Conservation (phyloP, 257 asterid genomes). For the Solanum tacnaense region DNA sequence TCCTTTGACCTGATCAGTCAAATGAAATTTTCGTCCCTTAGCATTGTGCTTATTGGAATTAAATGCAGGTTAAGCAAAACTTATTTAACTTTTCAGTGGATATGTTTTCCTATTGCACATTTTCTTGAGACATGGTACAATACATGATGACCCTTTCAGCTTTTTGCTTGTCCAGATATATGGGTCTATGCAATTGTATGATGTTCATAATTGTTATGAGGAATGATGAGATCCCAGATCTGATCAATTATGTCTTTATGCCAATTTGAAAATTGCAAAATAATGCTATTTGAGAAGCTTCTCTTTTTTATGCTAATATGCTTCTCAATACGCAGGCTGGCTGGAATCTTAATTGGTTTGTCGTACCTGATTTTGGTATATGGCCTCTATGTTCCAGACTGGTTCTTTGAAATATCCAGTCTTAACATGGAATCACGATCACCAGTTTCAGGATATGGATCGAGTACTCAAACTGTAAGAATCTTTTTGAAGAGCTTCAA, state of each 20-base stretch:
- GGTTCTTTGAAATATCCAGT: conserved; percentile 52
- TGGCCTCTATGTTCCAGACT: conserved; percentile 67
- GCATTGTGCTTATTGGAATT: neutral
- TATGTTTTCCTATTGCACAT: neutral
- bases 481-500: neutral
- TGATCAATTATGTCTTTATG: neutral
- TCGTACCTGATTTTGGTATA: conserved; percentile 54
- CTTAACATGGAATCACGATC: conserved; percentile 20
- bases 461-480: conserved; percentile 49
- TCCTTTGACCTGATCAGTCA: neutral
- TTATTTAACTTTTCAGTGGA: neutral
- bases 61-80: neutral
- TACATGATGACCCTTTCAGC: neutral
- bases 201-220: neutral
- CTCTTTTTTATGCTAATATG: conserved; percentile 2
- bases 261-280: neutral
- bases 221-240: neutral
- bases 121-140: neutral
- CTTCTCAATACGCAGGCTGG: conserved; percentile 37
- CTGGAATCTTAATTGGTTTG: conserved; percentile 38
- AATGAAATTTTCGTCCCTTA: neutral
- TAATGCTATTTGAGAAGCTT: neutral
- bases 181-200: neutral
- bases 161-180: neutral
- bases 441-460: conserved; percentile 22